Evolutionary conservation across 2,329 filamentous ascomycete genomes (phyloP), one percentile per base, ranked within the genome.

Genomic region (Akanthomyces lecanii): DNA sequence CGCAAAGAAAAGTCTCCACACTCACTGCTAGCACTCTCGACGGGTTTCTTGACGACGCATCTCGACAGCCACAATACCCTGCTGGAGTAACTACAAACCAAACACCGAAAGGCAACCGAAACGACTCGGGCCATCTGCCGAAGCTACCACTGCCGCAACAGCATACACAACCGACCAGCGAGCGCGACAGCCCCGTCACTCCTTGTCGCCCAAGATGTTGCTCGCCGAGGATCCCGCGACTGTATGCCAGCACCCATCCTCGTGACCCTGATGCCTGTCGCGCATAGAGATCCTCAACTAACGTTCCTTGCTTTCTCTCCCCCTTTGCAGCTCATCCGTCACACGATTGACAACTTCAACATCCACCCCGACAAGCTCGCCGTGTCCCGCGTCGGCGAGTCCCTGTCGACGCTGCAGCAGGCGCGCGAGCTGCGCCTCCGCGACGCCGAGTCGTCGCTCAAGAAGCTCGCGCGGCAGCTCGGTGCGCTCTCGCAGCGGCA

Each of bases 291-390:
- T 5, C 30, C 52, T 44, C 3, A 45, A 50, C 61, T 55, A 51
- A 59, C 58, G 10, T n/a, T 36, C 5, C n/a, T 12, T 5, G 6
- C 14, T 12, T 7, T 7, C 7, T 10, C 12, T 45, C 16, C 16
- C 16, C 53, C 21, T 21, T 21, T 21, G 21, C 76, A 95, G 90
- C 89, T 97, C 72, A 96, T 99, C 78, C 85, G 89, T 73, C 90
- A 96, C 79, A 97, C 93, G 48, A 89, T 96, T 71, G 84, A 88
- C 70, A 97, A 97, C 82, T 99, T 99, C 86, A 95, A 96, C 80
- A 96, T 94, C 71, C 82, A 85, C 23, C 91, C 91, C 12, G 95
- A 99, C 82, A 95, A 92, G 72, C 81, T 87, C 67, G 90, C 91
- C 65, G 85, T 98, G 23, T 82, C 88, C 23, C 92, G 95, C 73